Conservation (phyloP, 108 stramenopile species). For the Fragilariopsis cylindrus region DNA sequence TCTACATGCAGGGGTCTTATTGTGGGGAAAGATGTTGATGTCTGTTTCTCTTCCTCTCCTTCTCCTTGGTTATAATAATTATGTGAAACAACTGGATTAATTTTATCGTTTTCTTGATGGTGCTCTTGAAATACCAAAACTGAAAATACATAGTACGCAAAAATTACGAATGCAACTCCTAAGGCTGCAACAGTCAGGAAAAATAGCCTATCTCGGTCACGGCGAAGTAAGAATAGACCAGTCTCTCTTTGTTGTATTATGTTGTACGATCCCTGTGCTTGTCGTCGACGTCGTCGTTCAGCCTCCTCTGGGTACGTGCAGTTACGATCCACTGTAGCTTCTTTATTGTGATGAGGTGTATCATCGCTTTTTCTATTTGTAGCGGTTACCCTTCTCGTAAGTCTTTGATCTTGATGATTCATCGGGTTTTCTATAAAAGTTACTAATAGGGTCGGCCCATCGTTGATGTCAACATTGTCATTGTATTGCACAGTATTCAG, state of each 20-base stretch:
- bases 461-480: no score
- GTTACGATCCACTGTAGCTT: no score
- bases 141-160: background rate
- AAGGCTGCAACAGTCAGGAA: background rate
- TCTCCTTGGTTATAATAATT: no score
- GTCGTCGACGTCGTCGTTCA: background rate
- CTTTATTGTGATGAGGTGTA: no score
- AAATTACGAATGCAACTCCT: background rate
- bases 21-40: background rate
- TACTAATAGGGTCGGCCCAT: background rate
- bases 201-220: background rate
- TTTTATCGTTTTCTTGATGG: background rate
- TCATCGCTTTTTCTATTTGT: background rate
- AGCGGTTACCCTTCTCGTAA: constrained; percentile 8
- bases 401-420: background rate
- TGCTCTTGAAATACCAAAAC: background rate
- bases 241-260: background rate
- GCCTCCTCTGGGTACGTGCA: background rate
- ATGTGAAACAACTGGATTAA: no score
- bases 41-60: background rate
- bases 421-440: background rate
- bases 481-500: no score
- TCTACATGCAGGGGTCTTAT: constrained; percentile 2
- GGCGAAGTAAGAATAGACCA: background rate
- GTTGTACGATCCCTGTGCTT: background rate